These are phyloP conservation scores for Boletus vermiculosoides DNA, from an alignment of 768 basidiomycete genomes.

Conservation along the genomic window DNA sequence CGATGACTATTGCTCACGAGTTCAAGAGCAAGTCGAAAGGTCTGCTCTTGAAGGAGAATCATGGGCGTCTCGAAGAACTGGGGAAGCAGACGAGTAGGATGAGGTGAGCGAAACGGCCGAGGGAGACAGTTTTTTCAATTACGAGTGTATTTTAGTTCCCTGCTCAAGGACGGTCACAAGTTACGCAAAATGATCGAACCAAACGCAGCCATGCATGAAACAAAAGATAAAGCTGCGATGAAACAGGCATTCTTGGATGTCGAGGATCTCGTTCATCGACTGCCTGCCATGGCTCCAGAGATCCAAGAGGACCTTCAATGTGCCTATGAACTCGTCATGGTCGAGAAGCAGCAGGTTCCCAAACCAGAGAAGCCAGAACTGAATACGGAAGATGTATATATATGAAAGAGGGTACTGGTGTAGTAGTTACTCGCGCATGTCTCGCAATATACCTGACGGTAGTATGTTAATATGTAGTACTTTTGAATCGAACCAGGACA, in stretches of 20 bases:
- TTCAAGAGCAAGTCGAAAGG: conserved; percentile 36
- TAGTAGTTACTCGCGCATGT: conserved; percentile 20
- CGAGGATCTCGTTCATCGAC: conserved; percentile 26
- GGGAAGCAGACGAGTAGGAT: conserved; percentile 29
- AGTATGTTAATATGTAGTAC: too few relatives aligned
- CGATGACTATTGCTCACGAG: conserved; percentile 21
- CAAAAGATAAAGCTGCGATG: conserved; percentile 25
- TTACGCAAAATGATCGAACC: conserved; percentile 36
- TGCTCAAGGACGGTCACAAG: conserved; percentile 25
- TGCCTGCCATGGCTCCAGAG: conserved; percentile 23
- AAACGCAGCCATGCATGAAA: conserved; percentile 28
- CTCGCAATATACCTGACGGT: background rate
- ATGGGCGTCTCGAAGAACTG: conserved; percentile 38
- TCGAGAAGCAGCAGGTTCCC: conserved; percentile 1
- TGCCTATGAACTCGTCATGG: conserved; percentile 37
- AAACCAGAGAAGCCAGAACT: conserved; percentile 22
- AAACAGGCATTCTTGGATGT: conserved; percentile 28
- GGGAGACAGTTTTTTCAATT: background rate
- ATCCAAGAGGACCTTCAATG: conserved; percentile 26
- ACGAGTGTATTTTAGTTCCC: conserved; percentile 15
- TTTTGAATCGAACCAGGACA: too few relatives aligned
- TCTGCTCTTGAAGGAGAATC: conserved; percentile 26
- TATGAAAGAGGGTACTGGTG: background rate
- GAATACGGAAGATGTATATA: conserved; percentile 23
- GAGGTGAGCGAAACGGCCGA: conserved; percentile 26